Conservation (phyloP, 176 grass and related monocot genomes). For the Otatea glauca region DNA sequence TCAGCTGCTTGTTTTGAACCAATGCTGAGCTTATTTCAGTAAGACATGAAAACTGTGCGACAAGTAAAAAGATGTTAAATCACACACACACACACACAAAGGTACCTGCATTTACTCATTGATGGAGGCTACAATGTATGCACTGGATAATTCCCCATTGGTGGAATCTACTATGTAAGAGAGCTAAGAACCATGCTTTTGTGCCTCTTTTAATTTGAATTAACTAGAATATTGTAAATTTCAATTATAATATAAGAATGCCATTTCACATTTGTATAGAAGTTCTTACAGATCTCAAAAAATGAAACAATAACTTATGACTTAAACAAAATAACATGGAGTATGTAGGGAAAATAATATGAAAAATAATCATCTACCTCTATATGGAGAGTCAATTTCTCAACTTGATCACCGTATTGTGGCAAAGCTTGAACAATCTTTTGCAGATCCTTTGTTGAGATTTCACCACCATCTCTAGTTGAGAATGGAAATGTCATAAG, state of each 20-base stretch:
- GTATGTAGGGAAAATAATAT: conserved; percentile 22
- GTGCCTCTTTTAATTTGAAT: conserved; percentile 3
- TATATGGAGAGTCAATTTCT: conserved; percentile 91
- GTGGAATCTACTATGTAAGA: not conserved
- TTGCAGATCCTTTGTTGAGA: conserved; percentile 92
- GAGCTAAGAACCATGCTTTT: not conserved
- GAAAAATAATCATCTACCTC: conserved; percentile 60
- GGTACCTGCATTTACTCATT: not conserved
- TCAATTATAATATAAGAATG: conserved; percentile 7
- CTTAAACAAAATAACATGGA: conserved; percentile 17
- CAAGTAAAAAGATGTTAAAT: not conserved
- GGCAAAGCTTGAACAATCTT: conserved; percentile 97
- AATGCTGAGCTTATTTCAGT: not conserved
- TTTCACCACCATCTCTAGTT: conserved; percentile 90
- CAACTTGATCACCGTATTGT: conserved; percentile 90
- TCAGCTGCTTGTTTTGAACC: conserved; percentile 23
- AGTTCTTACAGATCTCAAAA: not conserved
- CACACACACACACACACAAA: conserved; percentile 1
- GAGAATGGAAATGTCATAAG: conserved; percentile 42
- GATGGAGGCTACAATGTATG: not conserved
- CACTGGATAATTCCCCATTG: not conserved
- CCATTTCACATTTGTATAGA: not conserved
- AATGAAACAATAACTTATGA: conserved; percentile 6
- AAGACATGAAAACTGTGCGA: conserved; percentile 21
- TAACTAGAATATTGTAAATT: not conserved